Evolutionary conservation across 2,329 filamentous ascomycete species (phyloP), one percentile per base, ranked within the genome.

Genomic region (Pyricularia grisea): DNA sequence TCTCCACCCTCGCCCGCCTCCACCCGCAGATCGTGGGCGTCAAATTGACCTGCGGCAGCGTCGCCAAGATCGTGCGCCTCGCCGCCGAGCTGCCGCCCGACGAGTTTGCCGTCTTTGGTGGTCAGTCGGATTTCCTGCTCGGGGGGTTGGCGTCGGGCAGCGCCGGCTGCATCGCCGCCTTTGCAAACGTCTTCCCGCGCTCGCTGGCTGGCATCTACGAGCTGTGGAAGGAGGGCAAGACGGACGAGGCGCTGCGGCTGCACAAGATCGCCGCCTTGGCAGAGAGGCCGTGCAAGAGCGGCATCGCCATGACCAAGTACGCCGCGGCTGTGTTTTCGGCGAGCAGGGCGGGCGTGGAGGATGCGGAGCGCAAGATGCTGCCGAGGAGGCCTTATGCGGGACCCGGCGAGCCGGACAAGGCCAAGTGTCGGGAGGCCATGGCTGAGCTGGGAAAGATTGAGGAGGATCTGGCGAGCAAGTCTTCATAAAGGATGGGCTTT

Each of bases 81-180:
- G 75, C 78, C 7, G 81, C 80, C 20, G 76, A 80, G 71, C 79
- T 90, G 70, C 77, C 82, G 0, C 77, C 83, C 0, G 81, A 85
- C 2, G 77, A 82, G 12, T 93, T 93, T 74, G 85, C 89, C 1
- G 85, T 88, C 0, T 92, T 87, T 73, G 90, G 89, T 0, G 91
- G 91, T 0, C 90, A 93, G 78, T 87, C 86, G 1, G 91, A 93
- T 74, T 93, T 91, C 76, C 77, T 93, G 28, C 79, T 90, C 66
- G 87, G 86, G 2, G 87, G 85, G 0, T 76, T 90, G 42, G 82
- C 82, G 1, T 83, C 84, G 7, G 88, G 88, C 20, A 85, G 83
- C 33, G 82, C 83, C 2, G 88, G 88, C 11, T 86, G 83, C 72
- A 86, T 90, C 67, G 86, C 87, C 0, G 88, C 86, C 3, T 85